These are phyloP conservation scores for Sisymbrium irio DNA, from an alignment of 345 rosid species.

Conservation along the genomic window DNA sequence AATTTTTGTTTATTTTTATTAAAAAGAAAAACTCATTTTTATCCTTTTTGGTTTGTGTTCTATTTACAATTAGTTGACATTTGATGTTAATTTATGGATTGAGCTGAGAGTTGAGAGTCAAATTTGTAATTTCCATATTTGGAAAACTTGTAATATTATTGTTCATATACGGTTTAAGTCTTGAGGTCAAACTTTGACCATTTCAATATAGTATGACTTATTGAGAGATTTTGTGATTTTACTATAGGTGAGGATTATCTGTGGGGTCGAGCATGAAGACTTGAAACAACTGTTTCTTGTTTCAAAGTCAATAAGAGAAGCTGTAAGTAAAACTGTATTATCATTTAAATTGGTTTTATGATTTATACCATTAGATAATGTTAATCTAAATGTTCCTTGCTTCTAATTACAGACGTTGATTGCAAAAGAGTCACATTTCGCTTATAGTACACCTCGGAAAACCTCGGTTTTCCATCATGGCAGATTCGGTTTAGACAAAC, in stretches of 20 bases:
- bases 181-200: not conserved
- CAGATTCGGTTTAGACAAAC: conserved; percentile 28
- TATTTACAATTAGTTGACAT: not conserved
- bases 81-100: too few relatives aligned
- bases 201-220: not conserved
- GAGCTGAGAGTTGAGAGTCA: not conserved
- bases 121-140: not conserved
- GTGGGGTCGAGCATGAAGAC: conserved; percentile 74
- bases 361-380: not conserved
- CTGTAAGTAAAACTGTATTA: conserved; percentile 46
- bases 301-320: conserved; percentile 64
- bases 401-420: conserved; percentile 46
- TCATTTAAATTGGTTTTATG: not conserved
- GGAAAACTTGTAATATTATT: not conserved
- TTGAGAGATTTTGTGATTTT: not conserved
- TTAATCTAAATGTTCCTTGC: not conserved
- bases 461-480: conserved; percentile 32
- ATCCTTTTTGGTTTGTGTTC: not conserved
- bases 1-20: not conserved
- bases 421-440: conserved; percentile 67
- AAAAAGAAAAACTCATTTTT: not conserved
- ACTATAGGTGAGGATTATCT: conserved; percentile 63
- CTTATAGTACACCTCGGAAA: conserved; percentile 68
- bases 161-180: not conserved
- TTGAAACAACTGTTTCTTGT: conserved; percentile 67